Evolutionary conservation across 352 stramenopile species (phyloP), one percentile per base, ranked within the genome.

Genomic region (Phytophthora hibernalis): DNA sequence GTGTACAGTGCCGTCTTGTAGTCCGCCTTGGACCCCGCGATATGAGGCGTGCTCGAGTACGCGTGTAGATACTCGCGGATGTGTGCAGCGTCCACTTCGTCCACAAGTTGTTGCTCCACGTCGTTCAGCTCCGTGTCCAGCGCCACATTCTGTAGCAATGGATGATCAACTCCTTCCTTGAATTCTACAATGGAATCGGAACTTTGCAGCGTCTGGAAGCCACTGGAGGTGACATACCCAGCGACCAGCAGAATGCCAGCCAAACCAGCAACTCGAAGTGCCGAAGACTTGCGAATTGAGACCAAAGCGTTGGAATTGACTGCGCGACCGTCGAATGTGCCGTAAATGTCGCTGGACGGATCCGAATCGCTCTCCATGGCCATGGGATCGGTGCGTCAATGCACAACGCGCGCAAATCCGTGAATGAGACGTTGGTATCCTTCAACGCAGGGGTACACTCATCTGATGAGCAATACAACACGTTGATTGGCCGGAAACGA

Each of bases 1-100:
- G 77, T 86, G 61, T 82, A 85, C 57, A 84, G 20, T 7, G 73
- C 77, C 56, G 80, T 89, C 48, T 75, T 54, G 66, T 89, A 87
- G 68, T 89, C 80, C 38, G 79, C 69, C 54, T 73, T 60, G 3
- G 68, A 76, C 18, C 80, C 80, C 5, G 72, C 75, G 1, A 72
- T 54, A 54, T 89, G 80, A 13, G 80, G 80, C 45, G 54, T 51
- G 70, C 80, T 74, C n/a, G 69, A 73, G 66, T 82, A 87, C 60
- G 64, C 69, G 61, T 83, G 79, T 8, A 85, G 67, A 53, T 70
- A 83, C 58, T 82, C 61, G 11, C 51, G 62, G 51, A 87, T 79
- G 30, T 61, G 63, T 0, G 43, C 40, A 26, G 55, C 48, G 52
- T 79, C 61, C 38, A 86, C 55, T 3, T 54, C 69, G 18, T 72